Percentiles rank a stretch among this genome's conserved stretches.
Conservation (phyloP, 768 basidiomycete genomes). For the Leccinum ochraceum region DNA sequence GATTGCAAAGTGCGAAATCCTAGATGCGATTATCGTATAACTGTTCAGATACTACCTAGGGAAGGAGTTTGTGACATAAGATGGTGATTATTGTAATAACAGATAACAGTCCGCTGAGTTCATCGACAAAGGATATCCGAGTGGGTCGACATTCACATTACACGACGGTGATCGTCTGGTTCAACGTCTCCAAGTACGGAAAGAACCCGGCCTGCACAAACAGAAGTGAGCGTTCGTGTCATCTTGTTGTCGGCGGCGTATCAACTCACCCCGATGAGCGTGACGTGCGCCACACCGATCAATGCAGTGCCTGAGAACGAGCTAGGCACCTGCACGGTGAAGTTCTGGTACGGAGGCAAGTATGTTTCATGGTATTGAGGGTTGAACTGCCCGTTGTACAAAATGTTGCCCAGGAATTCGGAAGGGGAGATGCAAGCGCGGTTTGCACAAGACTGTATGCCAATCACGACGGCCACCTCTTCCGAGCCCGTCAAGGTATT, state of each 20-base stretch:
- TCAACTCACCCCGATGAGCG: conserved; percentile 42
- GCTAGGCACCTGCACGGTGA: conserved; percentile 43
- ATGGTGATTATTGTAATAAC: too few species aligned
- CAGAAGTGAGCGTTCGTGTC: neutral
- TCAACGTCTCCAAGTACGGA: conserved; percentile 35
- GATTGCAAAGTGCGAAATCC: too few species aligned
- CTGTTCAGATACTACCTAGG: too few species aligned
- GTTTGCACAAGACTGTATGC: conserved; percentile 40
- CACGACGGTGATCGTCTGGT: conserved; percentile 29
- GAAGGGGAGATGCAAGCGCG: conserved; percentile 27
- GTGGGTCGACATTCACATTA: conserved; percentile 11
- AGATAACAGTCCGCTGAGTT: too few species aligned
- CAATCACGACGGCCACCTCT: conserved; percentile 50
- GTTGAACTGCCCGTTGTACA: conserved; percentile 47
- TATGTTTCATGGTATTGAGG: conserved; percentile 35
- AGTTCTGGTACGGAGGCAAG: conserved; percentile 45
- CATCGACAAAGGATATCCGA: too few species aligned
- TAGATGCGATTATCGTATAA: too few species aligned
- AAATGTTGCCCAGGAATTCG: conserved; percentile 41
- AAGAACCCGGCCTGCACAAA: conserved; percentile 32
- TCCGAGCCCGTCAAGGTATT: conserved; percentile 37
- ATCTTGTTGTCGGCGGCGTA: neutral
- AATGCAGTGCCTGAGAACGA: conserved; percentile 32
- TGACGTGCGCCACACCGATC: conserved; percentile 39
- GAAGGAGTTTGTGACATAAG: too few species aligned